phyloP scores from a whole-genome alignment of 306 rosid species.

The Dicorynia guianensis region DNA sequence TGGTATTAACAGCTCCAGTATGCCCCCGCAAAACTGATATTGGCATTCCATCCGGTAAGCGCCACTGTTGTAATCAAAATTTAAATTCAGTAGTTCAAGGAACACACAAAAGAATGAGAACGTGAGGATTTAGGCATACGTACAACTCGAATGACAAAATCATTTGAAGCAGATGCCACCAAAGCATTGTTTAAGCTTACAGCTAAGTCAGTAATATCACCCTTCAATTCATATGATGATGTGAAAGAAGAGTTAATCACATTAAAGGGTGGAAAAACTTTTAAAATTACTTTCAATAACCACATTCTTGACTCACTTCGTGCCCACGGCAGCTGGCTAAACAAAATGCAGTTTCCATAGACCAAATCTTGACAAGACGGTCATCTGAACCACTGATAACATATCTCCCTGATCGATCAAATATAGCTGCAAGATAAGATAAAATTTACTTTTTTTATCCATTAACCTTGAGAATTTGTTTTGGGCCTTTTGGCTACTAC shows the following conservation, averaged over 20 bases:
- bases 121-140: conserved; percentile 41
- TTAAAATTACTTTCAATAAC: conserved; percentile 36
- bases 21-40: conserved; percentile 91
- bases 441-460: conserved; percentile 23
- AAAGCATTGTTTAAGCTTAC: conserved; percentile 72
- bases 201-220: conserved; percentile 83
- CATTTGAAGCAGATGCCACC: conserved; percentile 97
- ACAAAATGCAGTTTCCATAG: conserved; percentile 94
- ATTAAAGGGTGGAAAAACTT: conserved; percentile 26
- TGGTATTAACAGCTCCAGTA: conserved; percentile 84
- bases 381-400: conserved; percentile 94
- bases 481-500: background rate
- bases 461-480: background rate
- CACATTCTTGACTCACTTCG: conserved; percentile 67
- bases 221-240: conserved; percentile 60
- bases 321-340: conserved; percentile 95
- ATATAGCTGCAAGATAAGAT: conserved; percentile 78
- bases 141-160: conserved; percentile 89
- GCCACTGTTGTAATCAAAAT: conserved; percentile 70
- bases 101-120: conserved; percentile 26
- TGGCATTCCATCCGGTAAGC: conserved; percentile 88
- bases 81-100: conserved; percentile 35
- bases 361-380: conserved; percentile 96
- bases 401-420: conserved; percentile 89
- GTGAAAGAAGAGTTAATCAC: conserved; percentile 24